Evolutionary conservation across 2,329 filamentous ascomycete species (phyloP).

Genomic region (Botrytis porri): DNA sequence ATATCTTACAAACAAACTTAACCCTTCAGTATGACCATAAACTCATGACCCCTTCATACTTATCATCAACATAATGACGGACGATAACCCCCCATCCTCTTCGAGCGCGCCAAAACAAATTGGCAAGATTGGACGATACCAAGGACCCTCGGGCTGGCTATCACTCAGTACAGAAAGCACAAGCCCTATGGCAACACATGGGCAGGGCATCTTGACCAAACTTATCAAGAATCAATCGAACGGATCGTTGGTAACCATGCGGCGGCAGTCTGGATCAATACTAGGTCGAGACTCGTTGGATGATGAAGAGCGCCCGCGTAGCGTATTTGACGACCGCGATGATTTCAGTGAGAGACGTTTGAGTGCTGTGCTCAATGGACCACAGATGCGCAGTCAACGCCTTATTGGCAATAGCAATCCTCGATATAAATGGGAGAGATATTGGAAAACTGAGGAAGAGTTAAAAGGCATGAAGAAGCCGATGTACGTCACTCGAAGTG

Average conservation of each 20-base stretch:
- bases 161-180: constrained; percentile 32
- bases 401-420: constrained; percentile 88
- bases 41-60: not conserved
- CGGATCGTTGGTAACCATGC: constrained; percentile 29
- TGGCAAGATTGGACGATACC: not conserved
- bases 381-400: constrained; percentile 76
- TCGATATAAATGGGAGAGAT: constrained; percentile 75
- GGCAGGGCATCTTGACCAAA: constrained; percentile 32
- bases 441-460: constrained; percentile 79
- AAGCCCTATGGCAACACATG: constrained; percentile 36
- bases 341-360: constrained; percentile 55
- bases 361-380: constrained; percentile 58
- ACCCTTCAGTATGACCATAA: not conserved
- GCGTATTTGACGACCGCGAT: constrained; percentile 25
- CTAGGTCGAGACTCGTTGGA: constrained; percentile 27
- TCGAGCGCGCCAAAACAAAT: constrained; percentile 13
- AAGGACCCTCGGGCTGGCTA: constrained; percentile 31
- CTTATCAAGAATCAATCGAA: constrained; percentile 36
- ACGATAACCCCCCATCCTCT: not conserved
- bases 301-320: constrained; percentile 32
- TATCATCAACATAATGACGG: constrained; percentile 5
- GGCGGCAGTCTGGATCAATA: constrained; percentile 25
- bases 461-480: constrained; percentile 67
- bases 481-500: constrained; percentile 48
- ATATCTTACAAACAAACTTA: not conserved